Evolutionary conservation across 2,329 filamentous ascomycete genomes (phyloP), one percentile per base, ranked within the genome.

Genomic region (Xylariaceae sp.): DNA sequence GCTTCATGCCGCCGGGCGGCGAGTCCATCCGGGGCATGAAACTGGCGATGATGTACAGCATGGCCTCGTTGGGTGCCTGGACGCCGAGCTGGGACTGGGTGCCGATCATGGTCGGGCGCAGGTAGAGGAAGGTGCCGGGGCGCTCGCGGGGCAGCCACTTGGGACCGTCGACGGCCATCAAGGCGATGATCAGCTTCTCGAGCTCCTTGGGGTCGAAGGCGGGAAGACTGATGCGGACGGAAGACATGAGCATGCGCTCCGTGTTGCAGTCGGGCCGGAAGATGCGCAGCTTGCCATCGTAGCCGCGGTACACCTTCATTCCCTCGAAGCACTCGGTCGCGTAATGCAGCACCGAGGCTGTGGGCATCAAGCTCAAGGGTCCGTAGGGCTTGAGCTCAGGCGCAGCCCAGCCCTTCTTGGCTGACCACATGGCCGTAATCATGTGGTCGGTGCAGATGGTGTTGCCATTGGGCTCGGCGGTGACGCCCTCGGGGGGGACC

Each of bases 21-120:
- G 63, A 48, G 51, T 78, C 73, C 58, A 82, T 60, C 41, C 63
- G 57, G 14, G 77, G 73, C 76, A 82, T 78, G 60, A 71, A 81
- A 43, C 60, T 76, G 40, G 76, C 71, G 46, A 94, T 85, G 59
- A 95, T 78, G 68, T 86, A 94, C n/a, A 96, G 76, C 44, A 94
- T 74, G n/a, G 88, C 89, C 66, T 90, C 80, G 48, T 75, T 76
- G 32, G 90, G 88, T 3, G 78, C 74, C 59, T 85, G 80, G 29
- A 96, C 85, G 44, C 88, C 89, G 3, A 96, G 76, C 54, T 86
- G 81, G 6, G 81, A 65, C 51, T 87, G 85, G 8, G 83, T 89
- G 37, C 83, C 88, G 56, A 96, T 95, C 62, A 95, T 74, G 1
- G 87, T 88, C 2, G 88, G 88, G 33, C 88, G 83, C 41, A 95